Base-by-base conservation (phyloP, 352 stramenopile species). In the Pythium aristosporum region DNA sequence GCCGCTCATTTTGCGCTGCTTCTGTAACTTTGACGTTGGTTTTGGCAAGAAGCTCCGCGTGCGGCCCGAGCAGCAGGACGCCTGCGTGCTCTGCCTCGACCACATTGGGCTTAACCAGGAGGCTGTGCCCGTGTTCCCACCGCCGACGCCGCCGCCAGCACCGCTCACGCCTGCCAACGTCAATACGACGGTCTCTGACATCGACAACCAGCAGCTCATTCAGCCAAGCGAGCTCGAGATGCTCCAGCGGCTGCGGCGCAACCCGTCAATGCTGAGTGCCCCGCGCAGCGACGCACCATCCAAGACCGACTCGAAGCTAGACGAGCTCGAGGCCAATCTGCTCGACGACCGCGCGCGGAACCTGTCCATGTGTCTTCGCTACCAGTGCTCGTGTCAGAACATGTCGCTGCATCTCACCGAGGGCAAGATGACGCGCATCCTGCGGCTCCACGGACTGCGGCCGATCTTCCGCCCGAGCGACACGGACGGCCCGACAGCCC, bases 1-100 rank as follows among this genome's bases (percentile, higher is more conserved):
- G 37, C 82, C 86, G 57, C 77, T 89, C 1, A 74, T 91, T 25
- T 42, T 95, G 59, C 84, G 85, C 3, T 91, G 76, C 65, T 95
- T 95, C 54, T 89, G 82, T 62, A 88, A 95, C 69, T 93, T 92
- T 67, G 84, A 95, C 52, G 79, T 73, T 0, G 84, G 79, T 5
- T 84, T 95, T 25, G 65, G 63, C 2, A 70, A 63, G 15, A 67
- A 80, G 2, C 44, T 78, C 18, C 69, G 82, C 28, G 57, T 79
- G 11, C 60, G 75, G 18, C 58, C 55, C 11, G 79, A 83, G 43
- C 76, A 85, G 55, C 61, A 74, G 11, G 73, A 88, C 48, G 63
- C 59, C 42, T 89, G 79, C 30, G 77, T 82, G 23, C 65, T 92
- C 48, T 82, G 69, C 61, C 71, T 92, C 21, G 79, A 92, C 53